Conservation (phyloP, 1,284 basidiomycete genomes). For the Rhodotorula sp. region DNA sequence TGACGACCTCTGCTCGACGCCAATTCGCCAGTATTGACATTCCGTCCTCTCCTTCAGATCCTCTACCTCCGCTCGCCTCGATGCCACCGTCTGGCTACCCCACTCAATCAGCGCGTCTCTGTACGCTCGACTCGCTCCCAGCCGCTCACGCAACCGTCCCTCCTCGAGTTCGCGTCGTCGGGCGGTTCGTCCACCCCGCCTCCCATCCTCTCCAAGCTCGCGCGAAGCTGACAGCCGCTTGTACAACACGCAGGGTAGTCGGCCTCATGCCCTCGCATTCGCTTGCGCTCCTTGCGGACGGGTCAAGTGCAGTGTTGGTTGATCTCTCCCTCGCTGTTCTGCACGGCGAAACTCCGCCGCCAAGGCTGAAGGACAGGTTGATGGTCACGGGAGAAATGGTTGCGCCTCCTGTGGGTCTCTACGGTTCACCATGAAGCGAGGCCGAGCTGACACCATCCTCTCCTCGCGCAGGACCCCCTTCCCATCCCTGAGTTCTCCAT, state of each 20-base stretch:
- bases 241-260: neutral
- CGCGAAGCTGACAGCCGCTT: no score
- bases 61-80: neutral
- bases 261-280: neutral
- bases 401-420: neutral
- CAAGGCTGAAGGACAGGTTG: neutral
- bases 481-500: neutral
- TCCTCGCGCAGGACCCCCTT: neutral
- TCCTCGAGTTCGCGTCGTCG: conserved; percentile 11
- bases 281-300: neutral
- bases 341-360: neutral
- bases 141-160: neutral
- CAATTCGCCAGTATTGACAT: neutral
- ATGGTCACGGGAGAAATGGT: conserved; percentile 5
- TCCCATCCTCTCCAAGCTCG: neutral
- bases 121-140: neutral
- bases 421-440: no score
- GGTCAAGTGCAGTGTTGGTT: neutral
- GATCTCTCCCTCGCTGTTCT: neutral
- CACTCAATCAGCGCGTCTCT: neutral
- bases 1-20: no score
- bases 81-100: neutral
- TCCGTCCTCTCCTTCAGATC: neutral
- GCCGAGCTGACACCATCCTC: neutral
- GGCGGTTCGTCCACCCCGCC: conserved; percentile 11